Conservation (phyloP, 1,139 yeast genomes). For the Hyphopichia buzzinii region DNA sequence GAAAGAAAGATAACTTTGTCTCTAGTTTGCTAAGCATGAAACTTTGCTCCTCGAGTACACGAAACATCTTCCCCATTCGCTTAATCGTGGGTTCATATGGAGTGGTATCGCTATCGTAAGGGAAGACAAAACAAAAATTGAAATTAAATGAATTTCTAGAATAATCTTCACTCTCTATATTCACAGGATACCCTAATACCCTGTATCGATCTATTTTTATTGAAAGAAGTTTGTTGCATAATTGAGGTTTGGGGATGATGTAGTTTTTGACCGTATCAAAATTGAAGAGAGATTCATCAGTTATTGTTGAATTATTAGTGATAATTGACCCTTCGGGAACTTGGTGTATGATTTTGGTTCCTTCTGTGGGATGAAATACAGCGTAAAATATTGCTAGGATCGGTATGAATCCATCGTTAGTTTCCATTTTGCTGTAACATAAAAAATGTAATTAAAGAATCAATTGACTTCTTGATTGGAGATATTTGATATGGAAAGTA, state of each 20-base stretch:
- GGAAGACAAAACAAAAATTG: slow-evolving; percentile 89
- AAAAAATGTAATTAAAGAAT: no score
- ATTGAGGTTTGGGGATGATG: slow-evolving; percentile 87
- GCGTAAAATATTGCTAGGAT: slow-evolving; percentile 86
- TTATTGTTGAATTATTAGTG: slow-evolving; percentile 6
- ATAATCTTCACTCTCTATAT: slow-evolving; percentile 69
- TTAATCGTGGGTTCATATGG: slow-evolving; percentile 86
- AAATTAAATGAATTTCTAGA: slow-evolving; percentile 90
- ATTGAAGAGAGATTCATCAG: slow-evolving; percentile 52
- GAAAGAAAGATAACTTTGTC: slow-evolving; percentile 21
- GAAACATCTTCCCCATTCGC: slow-evolving; percentile 84
- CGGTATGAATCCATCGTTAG: slow-evolving; percentile 69
- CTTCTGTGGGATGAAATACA: slow-evolving; percentile 92
- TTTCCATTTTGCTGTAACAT: slow-evolving; percentile 29
- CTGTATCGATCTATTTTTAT: slow-evolving; percentile 69
- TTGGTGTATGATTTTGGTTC: slow-evolving; percentile 90
- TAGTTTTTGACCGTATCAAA: slow-evolving; percentile 88
- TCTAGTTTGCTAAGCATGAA: slow-evolving; percentile 63
- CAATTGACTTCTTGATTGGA: background rate
- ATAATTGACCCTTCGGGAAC: slow-evolving; percentile 68
- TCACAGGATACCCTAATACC: slow-evolving; percentile 89
- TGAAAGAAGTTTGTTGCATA: slow-evolving; percentile 79
- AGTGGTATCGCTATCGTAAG: slow-evolving; percentile 74
- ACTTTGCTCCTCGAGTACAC: slow-evolving; percentile 86
- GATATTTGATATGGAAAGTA: background rate